These are phyloP conservation scores for Erucastrum elatum DNA, from an alignment of 345 rosid species.

Conservation along the genomic window DNA sequence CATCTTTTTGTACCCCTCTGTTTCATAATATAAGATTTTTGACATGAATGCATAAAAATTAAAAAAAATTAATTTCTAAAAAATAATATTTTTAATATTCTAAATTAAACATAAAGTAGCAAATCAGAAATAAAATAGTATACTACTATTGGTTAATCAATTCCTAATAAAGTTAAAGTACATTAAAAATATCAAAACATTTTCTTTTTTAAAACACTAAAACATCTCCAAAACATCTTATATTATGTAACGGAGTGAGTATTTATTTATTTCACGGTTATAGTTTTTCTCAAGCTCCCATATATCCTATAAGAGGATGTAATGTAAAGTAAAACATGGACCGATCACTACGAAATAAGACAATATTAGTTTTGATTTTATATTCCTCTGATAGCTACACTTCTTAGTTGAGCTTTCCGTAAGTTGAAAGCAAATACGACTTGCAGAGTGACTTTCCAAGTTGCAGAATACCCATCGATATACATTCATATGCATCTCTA, in stretches of 20 bases:
- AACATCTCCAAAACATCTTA: too few relatives aligned
- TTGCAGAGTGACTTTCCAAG: slow-evolving; percentile 34
- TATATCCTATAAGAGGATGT: slow-evolving; percentile 23
- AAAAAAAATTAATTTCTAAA: too few relatives aligned
- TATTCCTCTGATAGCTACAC: slow-evolving; percentile 52
- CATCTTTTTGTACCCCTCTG: background rate
- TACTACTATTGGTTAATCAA: too few relatives aligned
- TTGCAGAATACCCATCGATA: slow-evolving; percentile 25
- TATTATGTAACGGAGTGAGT: background rate
- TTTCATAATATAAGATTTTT: too few relatives aligned
- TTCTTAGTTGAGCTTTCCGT: slow-evolving; percentile 52
- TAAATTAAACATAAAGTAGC: too few relatives aligned
- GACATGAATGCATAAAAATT: too few relatives aligned
- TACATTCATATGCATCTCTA: background rate
- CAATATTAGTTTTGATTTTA: background rate
- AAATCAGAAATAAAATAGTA: too few relatives aligned
- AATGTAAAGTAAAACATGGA: slow-evolving; percentile 18
- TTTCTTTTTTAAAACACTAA: too few relatives aligned
- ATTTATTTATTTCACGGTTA: background rate
- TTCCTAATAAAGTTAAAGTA: too few relatives aligned
- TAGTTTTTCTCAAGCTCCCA: slow-evolving; percentile 32
- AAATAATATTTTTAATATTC: too few relatives aligned
- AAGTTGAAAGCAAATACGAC: slow-evolving; percentile 42
- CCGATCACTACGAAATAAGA: slow-evolving; percentile 13
- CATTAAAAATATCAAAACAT: too few relatives aligned